These are phyloP conservation scores for Leptographium wingfieldii DNA, from an alignment of 2,329 filamentous ascomycete genomes.

Conservation along the genomic window DNA sequence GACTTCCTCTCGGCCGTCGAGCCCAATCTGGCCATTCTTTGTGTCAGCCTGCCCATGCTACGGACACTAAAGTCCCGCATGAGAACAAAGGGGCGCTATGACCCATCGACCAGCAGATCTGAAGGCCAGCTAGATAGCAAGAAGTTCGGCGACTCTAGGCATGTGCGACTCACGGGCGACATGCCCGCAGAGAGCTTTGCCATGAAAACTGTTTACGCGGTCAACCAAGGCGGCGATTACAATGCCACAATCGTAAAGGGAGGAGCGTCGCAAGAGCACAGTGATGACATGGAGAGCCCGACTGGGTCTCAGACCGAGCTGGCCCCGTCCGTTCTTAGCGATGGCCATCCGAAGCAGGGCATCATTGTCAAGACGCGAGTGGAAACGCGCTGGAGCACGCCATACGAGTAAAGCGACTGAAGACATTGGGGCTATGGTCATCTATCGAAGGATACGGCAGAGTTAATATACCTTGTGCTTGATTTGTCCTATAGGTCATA, in stretches of 20 bases:
- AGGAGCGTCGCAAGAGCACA: not conserved
- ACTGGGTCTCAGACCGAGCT: not conserved
- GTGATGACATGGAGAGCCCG: not conserved
- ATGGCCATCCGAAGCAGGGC: not conserved
- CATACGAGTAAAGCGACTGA: not conserved
- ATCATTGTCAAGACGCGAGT: not conserved
- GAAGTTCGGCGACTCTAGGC: not conserved
- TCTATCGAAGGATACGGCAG: too few species aligned
- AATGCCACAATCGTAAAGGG: not conserved
- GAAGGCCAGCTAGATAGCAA: not conserved
- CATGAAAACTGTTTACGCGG: not conserved
- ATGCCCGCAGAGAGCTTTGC: not conserved
- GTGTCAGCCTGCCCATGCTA: conserved; percentile 1
- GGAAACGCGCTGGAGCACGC: not conserved
- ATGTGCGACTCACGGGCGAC: not conserved
- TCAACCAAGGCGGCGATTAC: not conserved
- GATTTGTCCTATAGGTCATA: too few species aligned
- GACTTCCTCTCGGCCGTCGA: not conserved
- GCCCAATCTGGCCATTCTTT: not conserved
- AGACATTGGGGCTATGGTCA: not conserved
- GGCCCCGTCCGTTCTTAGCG: not conserved
- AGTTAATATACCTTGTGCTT: too few species aligned
- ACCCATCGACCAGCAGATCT: not conserved
- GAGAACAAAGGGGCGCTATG: not conserved
- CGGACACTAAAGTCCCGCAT: not conserved